Evolutionary conservation across 2,329 filamentous ascomycete species (phyloP).

Genomic region (Beauveria brongniartii): DNA sequence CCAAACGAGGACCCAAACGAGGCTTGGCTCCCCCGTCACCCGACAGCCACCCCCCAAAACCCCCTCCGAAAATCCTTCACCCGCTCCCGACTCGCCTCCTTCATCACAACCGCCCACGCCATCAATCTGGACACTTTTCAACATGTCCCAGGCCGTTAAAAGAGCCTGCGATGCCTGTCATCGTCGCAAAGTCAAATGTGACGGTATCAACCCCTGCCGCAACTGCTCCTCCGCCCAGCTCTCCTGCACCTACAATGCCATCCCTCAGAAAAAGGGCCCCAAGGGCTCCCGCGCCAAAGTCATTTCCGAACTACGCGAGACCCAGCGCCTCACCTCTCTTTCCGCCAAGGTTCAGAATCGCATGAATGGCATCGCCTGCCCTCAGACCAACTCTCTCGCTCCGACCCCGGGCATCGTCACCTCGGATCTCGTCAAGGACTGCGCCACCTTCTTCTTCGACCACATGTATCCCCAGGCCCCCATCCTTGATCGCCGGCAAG

Average conservation of each 20-base stretch:
- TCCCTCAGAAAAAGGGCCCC: conserved; percentile 69
- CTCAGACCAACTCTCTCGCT: conserved; percentile 38
- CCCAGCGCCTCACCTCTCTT: conserved; percentile 57
- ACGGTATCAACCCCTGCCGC: conserved; percentile 61
- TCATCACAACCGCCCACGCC: neutral
- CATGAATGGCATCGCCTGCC: conserved; percentile 45
- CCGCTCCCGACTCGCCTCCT: neutral
- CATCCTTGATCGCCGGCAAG: conserved; percentile 48
- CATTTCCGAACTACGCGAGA: conserved; percentile 64
- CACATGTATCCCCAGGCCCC: conserved; percentile 58
- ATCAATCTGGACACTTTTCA: conserved; percentile 13
- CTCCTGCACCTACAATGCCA: conserved; percentile 65
- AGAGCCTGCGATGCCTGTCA: conserved; percentile 67
- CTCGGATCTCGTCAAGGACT: conserved; percentile 55
- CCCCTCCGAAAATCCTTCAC: conserved; percentile 2
- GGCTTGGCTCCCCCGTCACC: neutral
- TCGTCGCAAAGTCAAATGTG: conserved; percentile 67
- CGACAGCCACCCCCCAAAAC: neutral
- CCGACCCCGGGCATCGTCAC: conserved; percentile 55
- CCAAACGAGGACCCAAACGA: neutral
- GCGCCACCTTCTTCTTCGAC: conserved; percentile 59
- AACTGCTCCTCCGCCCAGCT: conserved; percentile 62
- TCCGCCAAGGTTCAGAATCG: conserved; percentile 54
- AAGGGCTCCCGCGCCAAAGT: conserved; percentile 69
- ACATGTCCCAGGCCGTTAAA: conserved; percentile 46